phyloP scores from a whole-genome alignment of 305 asterid species.

The Fraxinus angustifolia region DNA sequence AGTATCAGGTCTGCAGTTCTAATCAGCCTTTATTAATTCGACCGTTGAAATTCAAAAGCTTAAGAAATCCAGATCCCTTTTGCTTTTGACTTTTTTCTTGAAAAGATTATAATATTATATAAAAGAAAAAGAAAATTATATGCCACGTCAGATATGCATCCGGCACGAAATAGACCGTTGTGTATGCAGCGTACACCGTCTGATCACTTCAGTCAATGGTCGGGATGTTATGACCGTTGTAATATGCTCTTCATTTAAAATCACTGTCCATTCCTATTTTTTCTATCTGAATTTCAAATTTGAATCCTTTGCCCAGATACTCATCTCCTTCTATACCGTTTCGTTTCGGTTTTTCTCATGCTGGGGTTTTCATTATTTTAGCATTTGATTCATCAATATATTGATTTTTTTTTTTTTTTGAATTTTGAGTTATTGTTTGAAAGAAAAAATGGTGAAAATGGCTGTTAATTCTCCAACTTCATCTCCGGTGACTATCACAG shows the following conservation, averaged over 20 bases:
- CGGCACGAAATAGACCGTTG: slow-evolving; percentile 36
- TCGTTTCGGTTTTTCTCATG: background rate
- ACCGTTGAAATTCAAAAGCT: slow-evolving; percentile 50
- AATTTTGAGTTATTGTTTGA: background rate
- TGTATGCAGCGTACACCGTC: slow-evolving; percentile 27
- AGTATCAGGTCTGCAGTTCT: slow-evolving; percentile 3
- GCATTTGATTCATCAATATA: slow-evolving; percentile 15
- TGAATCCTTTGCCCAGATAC: slow-evolving; percentile 19
- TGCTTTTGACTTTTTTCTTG: slow-evolving; percentile 18
- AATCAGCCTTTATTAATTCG: slow-evolving; percentile 36
- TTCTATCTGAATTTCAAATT: slow-evolving; percentile 25
- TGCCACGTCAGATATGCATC: slow-evolving; percentile 28
- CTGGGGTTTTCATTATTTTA: slow-evolving; percentile 4
- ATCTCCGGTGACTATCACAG: slow-evolving; percentile 77
- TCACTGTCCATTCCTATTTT: slow-evolving; percentile 1
- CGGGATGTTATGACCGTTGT: slow-evolving; percentile 57
- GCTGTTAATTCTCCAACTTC: slow-evolving; percentile 54
- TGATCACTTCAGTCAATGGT: slow-evolving; percentile 42
- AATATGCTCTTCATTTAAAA: slow-evolving; percentile 25
- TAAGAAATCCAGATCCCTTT: background rate
- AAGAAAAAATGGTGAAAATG: slow-evolving; percentile 49
- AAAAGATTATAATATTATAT: background rate
- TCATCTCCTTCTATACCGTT: slow-evolving; percentile 4
- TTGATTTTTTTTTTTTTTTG: background rate
- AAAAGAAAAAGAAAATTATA: background rate